Base-by-base conservation (phyloP, 208 protist genomes). In the Naegleria lovaniensis region DNA sequence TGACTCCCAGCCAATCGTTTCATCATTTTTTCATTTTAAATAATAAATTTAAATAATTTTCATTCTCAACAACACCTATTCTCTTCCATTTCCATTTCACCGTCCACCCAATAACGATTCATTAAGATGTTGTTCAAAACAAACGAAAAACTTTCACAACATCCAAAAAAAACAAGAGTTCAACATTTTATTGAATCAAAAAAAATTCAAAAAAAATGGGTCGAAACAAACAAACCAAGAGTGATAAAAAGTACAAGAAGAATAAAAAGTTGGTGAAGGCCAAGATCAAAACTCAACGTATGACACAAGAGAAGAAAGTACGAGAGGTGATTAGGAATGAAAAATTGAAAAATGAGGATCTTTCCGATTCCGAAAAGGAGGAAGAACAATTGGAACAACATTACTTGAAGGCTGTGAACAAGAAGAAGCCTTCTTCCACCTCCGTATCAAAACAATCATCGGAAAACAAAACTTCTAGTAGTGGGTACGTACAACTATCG, bases 311-410 rank as follows among this genome's bases (percentile, higher is more conserved):
- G 38, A 51, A 58, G 41, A 59, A 58, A 38, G 4, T 36, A 13
- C 3, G 33, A 58, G 85, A 88, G 36, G 36, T 22, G 3, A 88
- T 88, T 25, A 88, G 36, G 22, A 88, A 52, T 58, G 9, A 88
- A 58, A 88, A 88, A 29, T 19, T 88, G 9, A 40, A 40, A 19
- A 38, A 58, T 19, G 85, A 88, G 36, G 85, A 88, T 7, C 19
- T 38, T 33, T 58, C 85, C 43, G 85, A 88, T 39, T 39, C 39
- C 40, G 85, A 88, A 58, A 6, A 88, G n/a, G 41, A 88, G 55
- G 85, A 88, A 88, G 6, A 88, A 48, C 9, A 58, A 88, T 25
- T 36, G 6, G 85, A 58, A 36, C 85, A 88, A 88, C 13, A 39
- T 88, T 58, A 40, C 6, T 88, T 39, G 9, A 33, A 29, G 40